Evolutionary conservation across 2,329 filamentous ascomycete species (phyloP), one percentile per base, ranked within the genome.

Genomic region (Arthrobotrys pseudoclavata): DNA sequence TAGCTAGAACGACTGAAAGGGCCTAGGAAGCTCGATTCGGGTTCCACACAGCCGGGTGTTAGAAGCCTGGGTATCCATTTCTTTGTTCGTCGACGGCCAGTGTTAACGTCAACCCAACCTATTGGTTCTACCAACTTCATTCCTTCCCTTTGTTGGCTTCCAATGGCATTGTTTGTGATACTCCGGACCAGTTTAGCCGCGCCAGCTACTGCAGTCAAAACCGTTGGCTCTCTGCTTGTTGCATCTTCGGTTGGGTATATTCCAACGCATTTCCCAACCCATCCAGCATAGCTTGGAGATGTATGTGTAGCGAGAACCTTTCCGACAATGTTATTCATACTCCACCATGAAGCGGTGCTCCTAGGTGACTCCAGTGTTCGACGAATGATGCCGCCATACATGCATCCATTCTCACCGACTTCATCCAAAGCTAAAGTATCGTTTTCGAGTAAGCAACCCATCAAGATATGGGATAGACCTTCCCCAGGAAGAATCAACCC

Each of bases 401-500:
- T 83, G 79, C 89, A 90, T 2, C 89, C 89, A 81, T 88, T 86
- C 0, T 88, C 85, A 0, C 90, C 90, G 7, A 91, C 83, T 57
- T 83, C 86, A n/a, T 83, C 82, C 80, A 91, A 85, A 1, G 89
- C 90, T 22, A 86, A 84, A n/a, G 85, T 84, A 79, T 91, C 89
- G 74, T 89, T 90, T 80, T 91, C 90, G 4, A 91, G 82, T 61
- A 91, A 83, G 2, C 89, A 89, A 1, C 89, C 87, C 86, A 91
- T 91, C 53, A 91, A 84, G 74, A 90, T 87, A 81, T 91, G 89
- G 62, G 87, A 86, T 29, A 91, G 81, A 0, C 86, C 86, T 79
- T 91, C 90, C 2, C 90, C 90, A 0, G 90, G 90, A 7, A 91
- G 84, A 81, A 91, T 86, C 52, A 91, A 82, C 0, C 90, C 89